Base-by-base conservation (phyloP, 805 yeast genomes). In the Ogataea pilisensis region DNA sequence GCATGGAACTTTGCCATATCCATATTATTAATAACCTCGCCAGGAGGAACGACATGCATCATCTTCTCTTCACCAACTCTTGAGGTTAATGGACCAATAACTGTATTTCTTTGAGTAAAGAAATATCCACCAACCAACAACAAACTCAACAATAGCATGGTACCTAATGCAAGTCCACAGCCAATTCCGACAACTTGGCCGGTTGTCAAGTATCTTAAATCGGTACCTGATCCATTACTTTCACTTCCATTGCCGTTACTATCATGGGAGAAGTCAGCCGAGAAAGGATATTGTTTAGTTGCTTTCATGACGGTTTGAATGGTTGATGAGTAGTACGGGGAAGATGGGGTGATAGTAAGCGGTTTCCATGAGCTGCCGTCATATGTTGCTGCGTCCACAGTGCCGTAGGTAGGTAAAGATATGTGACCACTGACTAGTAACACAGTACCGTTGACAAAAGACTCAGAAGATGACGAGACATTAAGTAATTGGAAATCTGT, bases 301-400 rank as follows among this genome's bases (percentile, higher is more conserved):
- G 21, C 41, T 17, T 8, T 38, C 18, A 32, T 5, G 25, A 18
- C 60, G 36, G n/a, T 27, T 27, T 31, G 21, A 20, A 21, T 8
- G 11, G 36, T n/a, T 5, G 18, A 8, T 5, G 61, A 35, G 17
- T 49, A 61, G 41, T 60, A n/a, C n/a, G n/a, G 59, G 0, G 52
- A 33, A 2, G 61, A 35, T 6, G 55, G 29, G 1, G 84, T 63
- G 44, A 74, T 73, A 2, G 78, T 55, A 43, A 71, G 76, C 11
- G 95, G 95, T 24, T 64, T 53, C 95, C 95, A 88, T 7, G 50
- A 37, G 0, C 65, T 48, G 1, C 95, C 89, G 54, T 86, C 78
- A 61, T 60, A 86, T 22, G 76, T 61, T 0, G 90, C 91, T 21
- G 78, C 69, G 30, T 80, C 75, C 3, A 75, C 78, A 20, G 62